Conservation (phyloP, 805 yeast species). For the Kluyveromyces nonfermentans region DNA sequence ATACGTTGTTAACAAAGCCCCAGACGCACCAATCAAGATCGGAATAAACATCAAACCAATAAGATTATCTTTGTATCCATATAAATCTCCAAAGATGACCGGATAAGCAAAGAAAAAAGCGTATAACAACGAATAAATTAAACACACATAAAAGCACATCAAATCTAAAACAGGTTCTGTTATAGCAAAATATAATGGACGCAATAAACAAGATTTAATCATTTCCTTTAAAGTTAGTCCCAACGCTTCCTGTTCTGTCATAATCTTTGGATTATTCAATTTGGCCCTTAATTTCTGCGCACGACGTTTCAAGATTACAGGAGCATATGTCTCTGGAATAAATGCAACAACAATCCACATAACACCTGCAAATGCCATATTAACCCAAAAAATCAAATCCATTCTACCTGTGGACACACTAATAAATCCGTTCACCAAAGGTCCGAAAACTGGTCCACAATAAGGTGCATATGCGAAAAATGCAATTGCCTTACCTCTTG, state of each 20-base stretch:
- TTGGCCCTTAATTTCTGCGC: constrained; percentile 63
- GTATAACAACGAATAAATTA: constrained; percentile 81
- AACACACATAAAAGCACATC: constrained; percentile 77
- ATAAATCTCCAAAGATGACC: constrained; percentile 68
- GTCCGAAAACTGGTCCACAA: constrained; percentile 88
- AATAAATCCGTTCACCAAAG: constrained; percentile 80
- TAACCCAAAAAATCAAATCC: constrained; percentile 79
- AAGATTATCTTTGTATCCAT: constrained; percentile 66
- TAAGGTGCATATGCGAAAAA: constrained; percentile 88
- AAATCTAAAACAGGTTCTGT: constrained; percentile 82
- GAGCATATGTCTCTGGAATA: constrained; percentile 90
- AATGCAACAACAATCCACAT: constrained; percentile 58
- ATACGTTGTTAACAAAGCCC: constrained; percentile 71
- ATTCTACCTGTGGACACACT: constrained; percentile 58
- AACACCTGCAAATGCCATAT: constrained; percentile 83
- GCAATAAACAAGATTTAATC: constrained; percentile 57
- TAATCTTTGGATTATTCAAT: constrained; percentile 73
- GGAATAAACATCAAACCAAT: constrained; percentile 88
- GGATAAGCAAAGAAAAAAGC: constrained; percentile 96
- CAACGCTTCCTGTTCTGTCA: constrained; percentile 88
- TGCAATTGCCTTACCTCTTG: constrained; percentile 85
- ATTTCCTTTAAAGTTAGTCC: constrained; percentile 63
- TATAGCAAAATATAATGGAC: constrained; percentile 70
- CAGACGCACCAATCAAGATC: constrained; percentile 73
- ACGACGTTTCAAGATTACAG: constrained; percentile 59